Base-by-base conservation (phyloP, 2,329 filamentous ascomycete species). In the Aspergillus ruber region DNA sequence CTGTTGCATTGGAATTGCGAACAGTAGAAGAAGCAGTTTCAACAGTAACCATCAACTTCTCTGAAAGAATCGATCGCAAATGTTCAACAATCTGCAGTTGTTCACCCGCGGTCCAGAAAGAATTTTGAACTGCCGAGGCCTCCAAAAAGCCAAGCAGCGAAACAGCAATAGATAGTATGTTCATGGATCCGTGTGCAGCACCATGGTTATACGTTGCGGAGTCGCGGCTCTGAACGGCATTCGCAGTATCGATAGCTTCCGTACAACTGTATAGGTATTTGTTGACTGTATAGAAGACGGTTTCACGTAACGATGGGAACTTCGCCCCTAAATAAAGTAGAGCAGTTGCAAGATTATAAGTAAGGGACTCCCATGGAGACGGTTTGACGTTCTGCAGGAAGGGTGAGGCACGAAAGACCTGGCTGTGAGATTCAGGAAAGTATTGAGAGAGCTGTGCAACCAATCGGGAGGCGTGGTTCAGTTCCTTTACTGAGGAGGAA, bases 11-110 rank as follows among this genome's bases (percentile, higher is more conserved):
- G 2, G 85, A 80, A 67, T 94, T 95, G 47, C 91, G 85, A 54
- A 97, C 86, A 7, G 88, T 90, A 7, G 91, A 96, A 49, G 95
- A 85, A 7, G 90, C 87, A 0, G 88, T 89, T 70, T 97, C 93
- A 33, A 97, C 81, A 2, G 87, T 84, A 10, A 94, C 81, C 55
- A 96, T 77, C 63, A 95, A 95, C 6, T 82, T 77, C 60, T 95
- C 90, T 0, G 89, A 91, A 10, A 98, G 74, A 15, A 95, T 78
- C 27, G 78, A 75, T 45, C 83, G 83, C 29, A 95, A 70, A 42
- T 82, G 79, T 50, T 86, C 80, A 13, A 96, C 80, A 42, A 97
- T 70, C 3, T 78, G 76, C 23, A 94, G 70, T 45, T 90, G 82
- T 55, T 93, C 86, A 3, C 81, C 78, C 1, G 85, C 75, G 50